Evolutionary conservation across 2,329 filamentous ascomycete species (phyloP).

Genomic region (Phymatotrichopsis omnivora): DNA sequence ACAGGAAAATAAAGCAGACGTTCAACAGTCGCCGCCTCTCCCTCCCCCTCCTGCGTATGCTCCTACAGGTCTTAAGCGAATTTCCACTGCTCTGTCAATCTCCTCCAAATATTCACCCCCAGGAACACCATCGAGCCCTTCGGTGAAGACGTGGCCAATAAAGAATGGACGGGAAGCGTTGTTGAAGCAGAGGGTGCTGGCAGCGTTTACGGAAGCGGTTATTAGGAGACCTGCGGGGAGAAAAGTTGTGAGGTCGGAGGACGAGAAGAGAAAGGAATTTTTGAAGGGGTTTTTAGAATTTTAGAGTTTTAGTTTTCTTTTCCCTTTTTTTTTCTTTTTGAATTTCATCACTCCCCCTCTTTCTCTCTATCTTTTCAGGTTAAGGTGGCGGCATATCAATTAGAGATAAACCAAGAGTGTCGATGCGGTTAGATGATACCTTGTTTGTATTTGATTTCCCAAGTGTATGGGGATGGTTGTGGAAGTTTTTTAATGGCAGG

Average conservation of each 20-base stretch:
- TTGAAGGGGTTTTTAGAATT: constrained; percentile 48
- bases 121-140: constrained; percentile 34
- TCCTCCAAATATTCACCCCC: constrained; percentile 11
- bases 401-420: too few species aligned
- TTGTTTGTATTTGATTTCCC: too few species aligned
- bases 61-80: constrained; percentile 2
- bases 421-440: too few species aligned
- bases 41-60: constrained; percentile 9
- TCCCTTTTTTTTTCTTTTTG: too few species aligned
- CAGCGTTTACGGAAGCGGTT: constrained; percentile 30
- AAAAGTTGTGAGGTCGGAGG: constrained; percentile 50
- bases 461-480: too few species aligned
- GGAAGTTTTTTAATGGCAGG: too few species aligned
- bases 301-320: too few species aligned
- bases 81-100: constrained; percentile 6
- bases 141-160: constrained; percentile 43
- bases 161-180: constrained; percentile 41
- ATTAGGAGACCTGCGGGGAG: constrained; percentile 11
- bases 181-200: constrained; percentile 53
- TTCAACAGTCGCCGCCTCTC: not conserved
- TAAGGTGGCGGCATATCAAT: too few species aligned
- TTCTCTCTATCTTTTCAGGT: too few species aligned
- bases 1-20: not conserved
- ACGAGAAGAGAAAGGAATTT: constrained; percentile 55
- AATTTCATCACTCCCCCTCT: too few species aligned